Base-by-base conservation (phyloP, 345 rosid genomes). In the Populus deltoides region DNA sequence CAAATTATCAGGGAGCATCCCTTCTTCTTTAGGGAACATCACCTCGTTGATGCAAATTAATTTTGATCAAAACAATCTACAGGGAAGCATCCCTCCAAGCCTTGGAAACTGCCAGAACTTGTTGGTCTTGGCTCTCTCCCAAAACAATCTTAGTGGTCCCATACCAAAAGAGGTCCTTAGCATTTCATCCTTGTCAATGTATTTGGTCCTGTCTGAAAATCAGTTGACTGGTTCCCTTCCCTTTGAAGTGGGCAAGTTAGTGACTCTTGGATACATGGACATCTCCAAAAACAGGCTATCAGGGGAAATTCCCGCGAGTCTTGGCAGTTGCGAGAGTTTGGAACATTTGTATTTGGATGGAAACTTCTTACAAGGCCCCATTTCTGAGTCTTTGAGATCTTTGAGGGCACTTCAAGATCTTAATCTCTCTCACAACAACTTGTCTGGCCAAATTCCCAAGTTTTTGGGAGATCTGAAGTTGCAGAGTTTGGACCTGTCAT, bases 61-160 rank as follows among this genome's bases (percentile, higher is more conserved):
- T 12, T 61, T 80, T 3, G 4, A 7, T 4, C 11, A 10, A 18
- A 76, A 76, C 18, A 66, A 22, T 25, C 25, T 81, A 29, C 76
- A 76, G 8, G 83, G 80, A 11, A 55, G 47, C 8, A 81, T 81
- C 20, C 83, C 80, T 0, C 20, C 73, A n/a, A 76, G 72, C 72
- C 29, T 76, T 7, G 69, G 25, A 15, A 41, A 81, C 2, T 70
- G 75, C 36, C 24, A 35, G 7, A 33, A 70, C 13, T 20, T 80
- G 68, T 16, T 36, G 12, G 1, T 8, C 3, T 11, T 80, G 47
- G 68, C 17, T 70, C 31, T 80, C 24, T 27, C 67, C 31, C 3
- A 38, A 0, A 80, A 75, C 39, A 70, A 75, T 63, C 72, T 80
- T 0, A 80, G 41, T 1, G 72, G 76, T 24, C 2, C 35, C 38